Evolutionary conservation across 2,329 filamentous ascomycete genomes (phyloP), one percentile per base, ranked within the genome.

Genomic region (Fusarium anthophilum): DNA sequence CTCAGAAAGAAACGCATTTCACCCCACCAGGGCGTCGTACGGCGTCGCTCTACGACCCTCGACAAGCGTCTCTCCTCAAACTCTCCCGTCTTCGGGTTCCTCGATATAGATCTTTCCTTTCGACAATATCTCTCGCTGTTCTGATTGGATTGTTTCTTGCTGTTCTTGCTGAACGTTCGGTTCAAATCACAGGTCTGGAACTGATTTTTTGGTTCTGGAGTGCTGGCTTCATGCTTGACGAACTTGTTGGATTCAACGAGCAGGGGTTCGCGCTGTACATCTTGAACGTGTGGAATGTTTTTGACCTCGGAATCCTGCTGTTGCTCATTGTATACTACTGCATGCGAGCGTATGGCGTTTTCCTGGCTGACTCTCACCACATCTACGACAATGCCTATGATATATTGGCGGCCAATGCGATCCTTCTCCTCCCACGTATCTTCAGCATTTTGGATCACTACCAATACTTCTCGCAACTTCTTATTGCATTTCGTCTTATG

Each of bases 141-240:
- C 87, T 98, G 80, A 91, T 98, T 44, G 92, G 91, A 20, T 87
- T 98, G 17, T 98, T 97, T 81, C 85, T 98, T 24, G 92, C 94
- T 15, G 95, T 98, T 15, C 87, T 98, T 8, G 85, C 89, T 17
- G 86, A 93, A 79, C 90, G 94, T 67, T 96, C 94, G 6, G 88
- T 92, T 61, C 88, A 91, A 59, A 98, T 98, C 78, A 97, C 94
- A 3, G 89, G 90, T 1, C 85, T 98, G 15, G 96, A 98, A 81
- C 86, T 98, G 22, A 82, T 98, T 18, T 98, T 98, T 83, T 98
- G 96, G 96, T 94, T 98, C 82, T 98, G 96, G 95, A 97, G 94
- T 80, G 94, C 94, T 32, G 96, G 96, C 2, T 98, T 97, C 82
- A 97, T 98, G 94, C 90, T 98, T 38, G 96, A 98, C 79, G 96